Evolutionary conservation across 208 protist species (phyloP).

Genomic region (Crithidia bombi): DNA sequence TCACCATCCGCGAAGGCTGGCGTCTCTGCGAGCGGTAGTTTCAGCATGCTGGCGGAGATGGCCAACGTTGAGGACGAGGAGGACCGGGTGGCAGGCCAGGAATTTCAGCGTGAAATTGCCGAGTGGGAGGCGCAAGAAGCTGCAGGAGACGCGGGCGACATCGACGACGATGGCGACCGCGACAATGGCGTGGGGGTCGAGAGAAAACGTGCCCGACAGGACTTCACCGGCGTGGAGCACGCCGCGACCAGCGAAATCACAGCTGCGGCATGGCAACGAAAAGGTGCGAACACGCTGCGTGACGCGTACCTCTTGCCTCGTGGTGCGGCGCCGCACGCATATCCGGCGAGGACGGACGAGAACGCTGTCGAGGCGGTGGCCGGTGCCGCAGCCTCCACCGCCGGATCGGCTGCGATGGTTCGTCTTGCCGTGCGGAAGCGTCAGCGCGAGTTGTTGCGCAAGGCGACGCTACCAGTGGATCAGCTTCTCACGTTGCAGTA

Average conservation of each 20-base stretch:
- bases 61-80: conserved; percentile 78
- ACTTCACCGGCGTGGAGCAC: not conserved
- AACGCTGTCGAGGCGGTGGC: not conserved
- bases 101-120: conserved; percentile 66
- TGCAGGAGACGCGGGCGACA: conserved; percentile 18
- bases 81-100: conserved; percentile 64
- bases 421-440: conserved; percentile 45
- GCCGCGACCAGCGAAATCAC: not conserved
- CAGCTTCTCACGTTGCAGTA: conserved; percentile 61
- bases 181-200: not conserved
- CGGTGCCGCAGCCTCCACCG: not conserved
- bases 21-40: too few relatives aligned
- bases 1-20: too few relatives aligned
- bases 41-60: conserved; percentile 69
- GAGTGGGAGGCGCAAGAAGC: conserved; percentile 58
- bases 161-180: conserved; percentile 29
- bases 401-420: too few relatives aligned
- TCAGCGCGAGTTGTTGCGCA: conserved; percentile 49
- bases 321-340: not conserved
- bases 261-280: not conserved
- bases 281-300: conserved; percentile 8
- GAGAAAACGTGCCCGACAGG: too few relatives aligned
- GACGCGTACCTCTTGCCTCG: not conserved
- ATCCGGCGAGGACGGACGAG: not conserved
- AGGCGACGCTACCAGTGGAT: conserved; percentile 56